These are phyloP conservation scores for Zygosaccharomyces pseudobailii DNA, from an alignment of 1,139 yeast species.

Conservation along the genomic window DNA sequence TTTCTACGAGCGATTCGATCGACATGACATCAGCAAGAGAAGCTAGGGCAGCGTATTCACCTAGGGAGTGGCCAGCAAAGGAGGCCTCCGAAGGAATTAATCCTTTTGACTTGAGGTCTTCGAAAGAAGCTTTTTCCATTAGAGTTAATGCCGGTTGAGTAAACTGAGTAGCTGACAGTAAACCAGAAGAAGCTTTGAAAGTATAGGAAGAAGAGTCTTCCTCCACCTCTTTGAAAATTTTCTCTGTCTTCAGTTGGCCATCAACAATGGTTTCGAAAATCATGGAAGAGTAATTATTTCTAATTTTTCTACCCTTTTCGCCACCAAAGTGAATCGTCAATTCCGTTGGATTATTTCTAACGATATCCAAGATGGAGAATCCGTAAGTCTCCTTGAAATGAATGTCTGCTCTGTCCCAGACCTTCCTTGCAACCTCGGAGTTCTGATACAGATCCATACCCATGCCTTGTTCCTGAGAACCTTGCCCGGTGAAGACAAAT, in stretches of 20 bases:
- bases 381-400: slow-evolving; percentile 94
- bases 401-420: slow-evolving; percentile 96
- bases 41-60: slow-evolving; percentile 97
- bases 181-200: slow-evolving; percentile 89
- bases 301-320: slow-evolving; percentile 90
- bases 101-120: slow-evolving; percentile 94
- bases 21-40: slow-evolving; percentile 99
- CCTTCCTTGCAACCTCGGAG: slow-evolving; percentile 87
- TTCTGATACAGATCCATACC: slow-evolving; percentile 97
- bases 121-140: slow-evolving; percentile 99
- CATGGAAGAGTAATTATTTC: slow-evolving; percentile 94
- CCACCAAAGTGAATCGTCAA: slow-evolving; percentile 97
- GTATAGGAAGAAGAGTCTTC: slow-evolving; percentile 79
- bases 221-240: slow-evolving; percentile 88
- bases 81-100: slow-evolving; percentile 88
- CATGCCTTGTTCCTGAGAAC: slow-evolving; percentile 99
- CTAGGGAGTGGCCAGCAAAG: slow-evolving; percentile 98
- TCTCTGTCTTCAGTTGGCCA: slow-evolving; percentile 83
- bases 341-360: slow-evolving; percentile 91
- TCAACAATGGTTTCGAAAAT: slow-evolving; percentile 92
- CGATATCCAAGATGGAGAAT: slow-evolving; percentile 93
- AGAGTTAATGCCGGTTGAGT: slow-evolving; percentile 98
- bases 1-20: slow-evolving; percentile 94
- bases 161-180: slow-evolving; percentile 95
- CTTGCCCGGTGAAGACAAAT: slow-evolving; percentile 98